Base-by-base conservation (phyloP, 176 grass and related monocot species). In the Metroxylon sagu region DNA sequence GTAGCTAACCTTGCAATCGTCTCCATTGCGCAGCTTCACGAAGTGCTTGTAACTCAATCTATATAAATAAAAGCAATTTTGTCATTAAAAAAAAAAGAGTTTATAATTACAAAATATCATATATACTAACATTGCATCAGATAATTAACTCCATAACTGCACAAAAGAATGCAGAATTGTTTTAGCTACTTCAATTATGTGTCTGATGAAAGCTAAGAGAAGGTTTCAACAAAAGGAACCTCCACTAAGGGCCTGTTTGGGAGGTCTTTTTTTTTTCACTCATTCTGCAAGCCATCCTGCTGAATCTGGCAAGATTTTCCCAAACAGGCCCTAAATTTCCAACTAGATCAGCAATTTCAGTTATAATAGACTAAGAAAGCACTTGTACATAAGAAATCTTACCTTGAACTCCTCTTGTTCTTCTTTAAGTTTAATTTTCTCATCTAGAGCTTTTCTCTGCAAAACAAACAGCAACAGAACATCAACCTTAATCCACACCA, bases 1-100 rank as follows among this genome's bases (percentile, higher is more conserved):
- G 8, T 43, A 43, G 2, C 28, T 31, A 73, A 84, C 91, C 92
- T 87, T 97, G 92, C 56, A 86, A 66, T 23, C 77, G 76, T 71
- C 92, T 90, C 92, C 92, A 97, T 74, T 97, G 80, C 19, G 92
- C 92, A 71, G 92, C 92, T 71, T 97, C 87, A 3, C 83, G 75
- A 72, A 91, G 77, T 67, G 81, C 74, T 82, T 80, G 80, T 64
- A 97, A 84, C 72, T 91, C 92, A 65, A 88, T 49, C 91, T 96
- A 66, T 23, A 68, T 5, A 57, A 67, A 56, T 53, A 18, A 23
- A 74, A 8, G 8, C 35, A 66, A 2, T 25, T 57, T 26, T 51
- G 15, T 35, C 29, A 14, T 6, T 1, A 8, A 19, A 67, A 54
- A 16, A 18, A 31, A 43, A 14, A 4, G n/a, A 25, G 23, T 15